phyloP scores from a whole-genome alignment of 2,329 filamentous ascomycete genomes.

The Zasmidium citrigriseum region DNA sequence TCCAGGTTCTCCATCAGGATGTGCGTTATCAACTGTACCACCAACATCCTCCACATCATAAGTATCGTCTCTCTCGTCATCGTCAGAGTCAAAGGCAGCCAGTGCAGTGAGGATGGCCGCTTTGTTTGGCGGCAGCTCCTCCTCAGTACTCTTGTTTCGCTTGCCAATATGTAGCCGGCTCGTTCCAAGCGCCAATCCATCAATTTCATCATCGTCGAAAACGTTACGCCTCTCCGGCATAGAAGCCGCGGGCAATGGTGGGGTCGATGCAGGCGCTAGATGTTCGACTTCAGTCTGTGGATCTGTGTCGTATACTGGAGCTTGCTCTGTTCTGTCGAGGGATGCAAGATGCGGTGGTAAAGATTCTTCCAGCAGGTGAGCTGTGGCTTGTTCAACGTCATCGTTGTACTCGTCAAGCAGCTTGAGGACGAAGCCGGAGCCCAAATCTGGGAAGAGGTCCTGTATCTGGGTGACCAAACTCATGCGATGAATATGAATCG shows the following conservation, averaged over 20 bases:
- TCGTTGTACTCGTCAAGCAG: slow-evolving; percentile 78
- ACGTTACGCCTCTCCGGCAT: slow-evolving; percentile 67
- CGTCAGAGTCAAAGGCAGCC: slow-evolving; percentile 86
- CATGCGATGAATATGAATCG: slow-evolving; percentile 76
- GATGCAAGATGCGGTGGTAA: slow-evolving; percentile 67
- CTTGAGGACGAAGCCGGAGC: slow-evolving; percentile 76
- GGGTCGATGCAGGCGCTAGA: slow-evolving; percentile 63
- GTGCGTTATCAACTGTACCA: slow-evolving; percentile 72
- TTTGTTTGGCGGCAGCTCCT: slow-evolving; percentile 74
- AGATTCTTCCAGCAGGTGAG: slow-evolving; percentile 77
- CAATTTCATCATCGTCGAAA: slow-evolving; percentile 79
- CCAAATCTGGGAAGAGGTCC: slow-evolving; percentile 86
- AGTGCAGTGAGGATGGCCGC: slow-evolving; percentile 86
- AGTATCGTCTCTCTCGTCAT: slow-evolving; percentile 95
- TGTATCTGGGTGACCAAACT: slow-evolving; percentile 87
- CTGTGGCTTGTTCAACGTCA: slow-evolving; percentile 75
- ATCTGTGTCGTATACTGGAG: slow-evolving; percentile 47
- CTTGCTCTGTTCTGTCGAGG: slow-evolving; percentile 64
- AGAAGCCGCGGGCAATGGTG: slow-evolving; percentile 35
- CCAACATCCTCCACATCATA: slow-evolving; percentile 93
- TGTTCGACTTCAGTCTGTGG: slow-evolving; percentile 32
- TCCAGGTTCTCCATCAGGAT: slow-evolving; percentile 55
- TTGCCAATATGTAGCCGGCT: slow-evolving; percentile 79
- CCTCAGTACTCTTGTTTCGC: slow-evolving; percentile 44
- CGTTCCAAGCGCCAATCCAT: slow-evolving; percentile 66